A percentile compares a stretch with the other conserved stretches of the same genome.
Conservation (phyloP, 129 eudicot genomes). For the Ambrosia trifida region DNA sequence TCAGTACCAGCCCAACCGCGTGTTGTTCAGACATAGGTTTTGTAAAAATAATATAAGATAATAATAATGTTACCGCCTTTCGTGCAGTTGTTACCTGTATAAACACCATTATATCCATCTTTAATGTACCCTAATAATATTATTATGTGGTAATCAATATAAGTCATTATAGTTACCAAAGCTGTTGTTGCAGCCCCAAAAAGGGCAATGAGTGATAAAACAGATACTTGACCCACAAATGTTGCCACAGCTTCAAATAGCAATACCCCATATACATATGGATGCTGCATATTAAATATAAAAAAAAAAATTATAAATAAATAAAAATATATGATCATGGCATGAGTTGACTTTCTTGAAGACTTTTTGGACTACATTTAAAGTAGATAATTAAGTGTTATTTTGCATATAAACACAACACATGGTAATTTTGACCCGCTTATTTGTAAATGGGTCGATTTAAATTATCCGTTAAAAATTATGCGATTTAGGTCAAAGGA, state of each 20-base stretch:
- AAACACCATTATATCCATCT: conserved; percentile 15
- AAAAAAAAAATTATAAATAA: neutral
- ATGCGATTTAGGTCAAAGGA: neutral
- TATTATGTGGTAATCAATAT: conserved; percentile 2
- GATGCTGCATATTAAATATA: conserved; percentile 58
- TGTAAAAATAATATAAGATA: conserved; percentile 70
- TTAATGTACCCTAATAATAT: neutral
- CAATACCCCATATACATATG: conserved; percentile 78
- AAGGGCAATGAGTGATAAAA: conserved; percentile 80
- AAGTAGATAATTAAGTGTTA: neutral
- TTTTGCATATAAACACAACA: neutral
- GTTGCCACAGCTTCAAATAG: conserved; percentile 90
- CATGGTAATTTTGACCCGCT: neutral
- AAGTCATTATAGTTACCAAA: conserved; percentile 43
- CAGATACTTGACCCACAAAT: conserved; percentile 83
- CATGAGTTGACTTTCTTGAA: conserved; percentile 9
- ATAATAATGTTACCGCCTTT: conserved; percentile 69
- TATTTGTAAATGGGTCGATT: neutral
- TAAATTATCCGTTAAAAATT: neutral
- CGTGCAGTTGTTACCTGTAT: conserved; percentile 77
- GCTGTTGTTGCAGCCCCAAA: conserved; percentile 95
- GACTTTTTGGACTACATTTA: conserved; percentile 8
- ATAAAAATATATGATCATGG: conserved; percentile 13
- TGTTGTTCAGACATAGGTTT: conserved; percentile 82
- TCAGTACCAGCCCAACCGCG: conserved; percentile 62